phyloP scores from a whole-genome alignment of 225 moss, liverwort and hornwort genomes.

The Physcomitrium patens region DNA sequence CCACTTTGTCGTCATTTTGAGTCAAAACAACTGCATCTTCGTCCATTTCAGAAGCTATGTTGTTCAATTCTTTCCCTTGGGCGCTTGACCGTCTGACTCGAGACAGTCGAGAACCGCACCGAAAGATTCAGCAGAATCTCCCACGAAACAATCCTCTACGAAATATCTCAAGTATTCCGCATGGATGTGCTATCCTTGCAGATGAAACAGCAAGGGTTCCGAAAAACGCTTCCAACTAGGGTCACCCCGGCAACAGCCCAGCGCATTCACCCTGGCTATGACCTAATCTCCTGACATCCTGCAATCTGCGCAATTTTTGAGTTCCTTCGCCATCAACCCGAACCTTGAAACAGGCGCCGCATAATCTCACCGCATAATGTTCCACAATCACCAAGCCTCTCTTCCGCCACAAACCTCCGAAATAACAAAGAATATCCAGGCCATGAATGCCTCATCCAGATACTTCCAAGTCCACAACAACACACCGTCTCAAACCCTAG shows the following conservation, averaged over 20 bases:
- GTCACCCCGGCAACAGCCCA: constrained; percentile 12
- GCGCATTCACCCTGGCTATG: constrained; percentile 2
- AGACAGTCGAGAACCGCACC: constrained; percentile 6
- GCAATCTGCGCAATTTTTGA: not conserved
- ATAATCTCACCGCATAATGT: not conserved
- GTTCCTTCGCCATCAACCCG: not conserved
- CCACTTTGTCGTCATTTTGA: constrained; percentile 29
- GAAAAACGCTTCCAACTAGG: constrained; percentile 9
- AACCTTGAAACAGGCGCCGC: not conserved
- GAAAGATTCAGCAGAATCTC: not conserved
- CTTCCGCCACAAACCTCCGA: constrained; percentile 6
- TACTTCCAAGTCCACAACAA: too few relatives aligned
- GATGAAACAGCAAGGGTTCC: not conserved
- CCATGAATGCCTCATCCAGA: too few relatives aligned
- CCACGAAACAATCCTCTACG: not conserved
- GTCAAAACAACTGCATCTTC: constrained; percentile 28
- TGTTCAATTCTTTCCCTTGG: constrained; percentile 16
- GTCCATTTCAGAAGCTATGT: constrained; percentile 40
- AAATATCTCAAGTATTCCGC: constrained; percentile 11
- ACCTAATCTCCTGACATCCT: constrained; percentile 25
- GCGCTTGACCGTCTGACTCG: constrained; percentile 14
- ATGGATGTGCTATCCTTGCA: not conserved
- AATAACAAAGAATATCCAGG: too few relatives aligned
- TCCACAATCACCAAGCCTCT: not conserved
- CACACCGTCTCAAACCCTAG: too few relatives aligned